phyloP scores from a whole-genome alignment of 768 basidiomycete species.

The Auriscalpium orientale region DNA sequence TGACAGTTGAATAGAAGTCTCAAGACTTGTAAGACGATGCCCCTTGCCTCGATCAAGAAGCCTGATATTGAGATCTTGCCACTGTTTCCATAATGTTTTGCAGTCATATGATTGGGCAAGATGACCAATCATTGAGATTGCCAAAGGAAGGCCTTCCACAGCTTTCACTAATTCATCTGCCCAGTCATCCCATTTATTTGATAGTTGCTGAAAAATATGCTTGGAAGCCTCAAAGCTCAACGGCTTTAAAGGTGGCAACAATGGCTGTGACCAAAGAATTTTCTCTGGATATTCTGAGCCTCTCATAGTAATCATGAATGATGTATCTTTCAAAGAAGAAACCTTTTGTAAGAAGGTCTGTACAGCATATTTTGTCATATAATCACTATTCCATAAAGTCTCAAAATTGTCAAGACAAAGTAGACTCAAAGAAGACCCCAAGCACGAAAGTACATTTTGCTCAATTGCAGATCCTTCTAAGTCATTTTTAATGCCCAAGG shows the following conservation, averaged over 20 bases:
- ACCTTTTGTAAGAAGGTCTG: neutral
- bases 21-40: neutral
- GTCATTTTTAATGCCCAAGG: neutral
- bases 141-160: slow-evolving; percentile 3
- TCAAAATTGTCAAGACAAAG: slow-evolving; percentile 36
- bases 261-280: slow-evolving; percentile 1
- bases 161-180: neutral
- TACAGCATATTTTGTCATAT: neutral
- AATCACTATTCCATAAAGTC: slow-evolving; percentile 27
- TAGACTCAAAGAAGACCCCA: slow-evolving; percentile 16
- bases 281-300: neutral
- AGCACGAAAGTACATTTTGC: neutral
- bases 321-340: neutral
- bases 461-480: neutral
- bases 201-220: neutral
- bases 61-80: neutral
- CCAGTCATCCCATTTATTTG: neutral
- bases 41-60: neutral
- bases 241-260: neutral
- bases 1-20: slow-evolving; percentile 2
- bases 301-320: slow-evolving; percentile 3
- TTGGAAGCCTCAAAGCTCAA: neutral
- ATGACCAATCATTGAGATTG: neutral
- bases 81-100: neutral
- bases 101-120: neutral